Evolutionary conservation across 1,284 basidiomycete species (phyloP), one percentile per base, ranked within the genome.

Genomic region (Stereum hirsutum): DNA sequence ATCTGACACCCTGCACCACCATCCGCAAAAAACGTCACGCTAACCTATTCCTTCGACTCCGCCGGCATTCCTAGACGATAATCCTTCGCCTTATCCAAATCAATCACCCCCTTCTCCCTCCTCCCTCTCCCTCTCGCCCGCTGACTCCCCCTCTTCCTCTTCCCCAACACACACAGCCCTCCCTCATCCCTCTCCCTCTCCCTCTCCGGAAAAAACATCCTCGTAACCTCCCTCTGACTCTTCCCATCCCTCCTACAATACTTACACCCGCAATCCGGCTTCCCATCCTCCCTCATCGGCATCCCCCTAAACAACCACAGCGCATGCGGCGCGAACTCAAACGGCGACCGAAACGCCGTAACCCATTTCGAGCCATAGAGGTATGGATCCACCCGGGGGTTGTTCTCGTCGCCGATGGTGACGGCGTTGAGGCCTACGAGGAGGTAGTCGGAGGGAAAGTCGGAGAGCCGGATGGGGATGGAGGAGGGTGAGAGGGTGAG

Each of bases 401-500:
- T 17, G 33, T 19, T n/a, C 3, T 34, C 33, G 10, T 34, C 33
- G 12, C 3, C 33, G 3, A 17, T 20, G 2, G 15, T 34, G 33
- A n/a, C 15, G 3, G 11, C 21, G 10, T 34, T 34, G 6, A 12
- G 27, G 25, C 14, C 30, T 12, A 23, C 21, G 32, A 41, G 15
- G 26, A 12, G 19, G 41, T 50, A 21, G 41, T 49, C 27, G 34
- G 44, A 31, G 21, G 23, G 39, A 6, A 39, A 31, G 43, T 15
- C 34, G 6, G 43, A 38, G 8, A 26, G 37, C 23, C 37, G 32
- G 8, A 31, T 44, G 20, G 14, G 21, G 20, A 27, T 44, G 23
- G 43, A 44, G 24, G 30, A 32, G 12, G 27, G 23, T 12, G 17
- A 34, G 31, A 24, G 11, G 21, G 34, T 15, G 20, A 23, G 25